Percentiles rank a stretch among this genome's conserved stretches.
Conservation (phyloP, 2,329 filamentous ascomycete species). For the Emergomyces pasteurianus region DNA sequence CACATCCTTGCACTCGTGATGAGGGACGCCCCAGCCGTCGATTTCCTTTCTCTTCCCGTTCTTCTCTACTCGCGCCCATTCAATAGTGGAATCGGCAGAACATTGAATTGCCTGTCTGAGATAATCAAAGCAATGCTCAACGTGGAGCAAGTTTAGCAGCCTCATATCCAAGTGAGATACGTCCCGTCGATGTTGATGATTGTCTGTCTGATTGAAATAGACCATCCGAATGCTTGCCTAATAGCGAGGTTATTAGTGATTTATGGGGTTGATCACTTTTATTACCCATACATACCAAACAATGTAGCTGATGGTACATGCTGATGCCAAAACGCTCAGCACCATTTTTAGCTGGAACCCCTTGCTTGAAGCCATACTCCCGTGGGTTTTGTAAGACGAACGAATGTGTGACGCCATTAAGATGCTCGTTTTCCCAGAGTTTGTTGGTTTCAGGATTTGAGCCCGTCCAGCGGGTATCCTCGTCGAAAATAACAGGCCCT, state of each 20-base stretch:
- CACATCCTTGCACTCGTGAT: not conserved
- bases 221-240: not conserved
- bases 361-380: not conserved
- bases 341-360: not conserved
- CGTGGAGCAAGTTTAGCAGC: not conserved
- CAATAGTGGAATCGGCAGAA: conserved; percentile 10
- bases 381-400: not conserved
- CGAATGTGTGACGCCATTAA: not conserved
- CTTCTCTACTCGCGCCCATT: conserved; percentile 1
- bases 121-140: conserved; percentile 4
- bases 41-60: not conserved
- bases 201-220: not conserved
- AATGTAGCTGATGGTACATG: conserved; percentile 1
- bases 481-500: not conserved
- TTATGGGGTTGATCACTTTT: not conserved
- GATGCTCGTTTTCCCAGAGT: not conserved
- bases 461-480: not conserved
- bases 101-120: conserved; percentile 11
- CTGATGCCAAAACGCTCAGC: not conserved
- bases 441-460: not conserved
- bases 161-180: not conserved
- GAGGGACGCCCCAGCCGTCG: not conserved
- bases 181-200: not conserved
- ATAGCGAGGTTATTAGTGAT: not conserved
- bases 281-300: not conserved